Conservation (phyloP, 208 protist species). For the Crithidia thermophila region DNA sequence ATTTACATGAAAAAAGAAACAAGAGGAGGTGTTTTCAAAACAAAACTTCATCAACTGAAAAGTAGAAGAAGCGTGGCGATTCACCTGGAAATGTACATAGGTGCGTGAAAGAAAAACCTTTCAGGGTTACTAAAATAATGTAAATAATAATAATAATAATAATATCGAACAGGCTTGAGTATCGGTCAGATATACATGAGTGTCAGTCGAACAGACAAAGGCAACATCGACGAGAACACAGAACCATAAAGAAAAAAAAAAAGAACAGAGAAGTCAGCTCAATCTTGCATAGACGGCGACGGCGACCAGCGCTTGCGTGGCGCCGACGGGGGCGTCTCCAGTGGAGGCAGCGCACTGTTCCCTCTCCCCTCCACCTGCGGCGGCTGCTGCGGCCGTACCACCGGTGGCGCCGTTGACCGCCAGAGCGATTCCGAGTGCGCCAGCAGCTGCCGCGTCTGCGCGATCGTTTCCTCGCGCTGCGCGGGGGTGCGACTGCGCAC, state of each 20-base stretch:
- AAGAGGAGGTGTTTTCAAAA: no score
- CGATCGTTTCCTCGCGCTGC: conserved; percentile 14
- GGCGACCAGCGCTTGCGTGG: conserved; percentile 5
- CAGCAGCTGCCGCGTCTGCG: conserved; percentile 32
- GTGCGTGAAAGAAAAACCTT: no score
- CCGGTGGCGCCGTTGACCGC: not conserved
- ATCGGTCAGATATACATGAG: not conserved
- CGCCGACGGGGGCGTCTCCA: not conserved
- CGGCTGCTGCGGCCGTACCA: not conserved
- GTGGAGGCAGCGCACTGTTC: conserved; percentile 6
- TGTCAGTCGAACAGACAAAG: no score
- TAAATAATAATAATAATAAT: no score
- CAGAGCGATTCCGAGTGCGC: conserved; percentile 34
- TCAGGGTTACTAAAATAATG: no score
- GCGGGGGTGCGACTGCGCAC: conserved; percentile 7
- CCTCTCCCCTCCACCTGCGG: not conserved
- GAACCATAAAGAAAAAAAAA: not conserved
- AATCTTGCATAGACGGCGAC: not conserved
- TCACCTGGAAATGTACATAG: no score
- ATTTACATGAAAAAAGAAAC: no score
- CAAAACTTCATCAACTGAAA: not conserved
- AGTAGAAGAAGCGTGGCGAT: no score
- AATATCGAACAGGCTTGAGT: not conserved
- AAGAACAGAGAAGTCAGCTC: not conserved
- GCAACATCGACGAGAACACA: no score